Percentiles rank a stretch among this genome's conserved stretches.
Conservation (phyloP, 2,329 filamentous ascomycete genomes). For the Trichophyton equinum region DNA sequence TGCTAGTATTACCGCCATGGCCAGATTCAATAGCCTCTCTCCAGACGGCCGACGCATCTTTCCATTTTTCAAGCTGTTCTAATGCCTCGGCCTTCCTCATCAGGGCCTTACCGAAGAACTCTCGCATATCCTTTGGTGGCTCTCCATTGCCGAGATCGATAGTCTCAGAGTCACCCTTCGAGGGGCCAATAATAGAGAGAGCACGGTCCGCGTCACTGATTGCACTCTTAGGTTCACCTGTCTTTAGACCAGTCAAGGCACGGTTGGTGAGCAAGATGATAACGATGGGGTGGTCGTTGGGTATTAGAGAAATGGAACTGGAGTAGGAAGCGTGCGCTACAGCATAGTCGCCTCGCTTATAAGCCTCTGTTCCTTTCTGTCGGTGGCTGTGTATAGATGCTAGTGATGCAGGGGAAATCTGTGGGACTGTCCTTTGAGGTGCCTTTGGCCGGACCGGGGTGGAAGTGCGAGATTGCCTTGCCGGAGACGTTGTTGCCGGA, state of each 20-base stretch:
- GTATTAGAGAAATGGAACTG: slow-evolving; percentile 60
- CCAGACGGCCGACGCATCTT: slow-evolving; percentile 71
- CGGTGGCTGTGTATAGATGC: slow-evolving; percentile 67
- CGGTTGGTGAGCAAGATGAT: slow-evolving; percentile 89
- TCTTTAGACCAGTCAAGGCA: slow-evolving; percentile 79
- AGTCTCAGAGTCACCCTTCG: slow-evolving; percentile 65
- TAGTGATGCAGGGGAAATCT: slow-evolving; percentile 55
- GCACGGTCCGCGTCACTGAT: slow-evolving; percentile 74
- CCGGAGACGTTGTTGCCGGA: slow-evolving; percentile 24
- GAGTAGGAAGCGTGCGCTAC: slow-evolving; percentile 75
- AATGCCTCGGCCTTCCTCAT: slow-evolving; percentile 91
- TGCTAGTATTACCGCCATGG: slow-evolving; percentile 71
- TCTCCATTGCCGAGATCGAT: slow-evolving; percentile 57
- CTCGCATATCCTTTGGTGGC: slow-evolving; percentile 70
- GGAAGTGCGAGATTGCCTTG: slow-evolving; percentile 24
- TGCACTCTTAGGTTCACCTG: slow-evolving; percentile 78
- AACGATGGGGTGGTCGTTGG: slow-evolving; percentile 63
- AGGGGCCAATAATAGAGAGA: slow-evolving; percentile 63
- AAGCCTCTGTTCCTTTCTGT: slow-evolving; percentile 69
- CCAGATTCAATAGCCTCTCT: slow-evolving; percentile 69
- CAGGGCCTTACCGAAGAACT: slow-evolving; percentile 85
- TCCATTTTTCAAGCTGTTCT: slow-evolving; percentile 91
- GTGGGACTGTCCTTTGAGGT: slow-evolving; percentile 44
- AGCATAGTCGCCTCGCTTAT: slow-evolving; percentile 87
- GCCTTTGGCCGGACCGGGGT: slow-evolving; percentile 32